Evolutionary conservation across 257 asterid species (phyloP).

Genomic region (Salvia rosmarinus): DNA sequence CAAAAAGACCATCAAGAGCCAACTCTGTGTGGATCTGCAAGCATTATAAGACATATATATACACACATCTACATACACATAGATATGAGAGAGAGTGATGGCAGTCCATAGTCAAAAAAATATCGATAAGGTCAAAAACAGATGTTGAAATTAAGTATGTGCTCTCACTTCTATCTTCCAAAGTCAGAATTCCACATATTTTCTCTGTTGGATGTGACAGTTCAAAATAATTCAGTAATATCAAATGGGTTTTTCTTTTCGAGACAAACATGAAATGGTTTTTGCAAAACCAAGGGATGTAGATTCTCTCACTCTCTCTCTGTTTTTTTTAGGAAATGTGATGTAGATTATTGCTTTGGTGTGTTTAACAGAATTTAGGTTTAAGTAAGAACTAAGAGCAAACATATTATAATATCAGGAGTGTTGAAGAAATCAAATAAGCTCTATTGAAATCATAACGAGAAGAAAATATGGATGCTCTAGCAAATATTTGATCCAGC

Average conservation of each 20-base stretch:
- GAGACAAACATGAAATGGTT: no score
- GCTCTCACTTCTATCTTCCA: no score
- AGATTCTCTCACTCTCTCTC: not conserved
- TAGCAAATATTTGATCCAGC: not conserved
- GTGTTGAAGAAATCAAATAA: not conserved
- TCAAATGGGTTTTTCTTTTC: not conserved
- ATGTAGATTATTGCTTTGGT: not conserved
- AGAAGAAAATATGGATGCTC: not conserved
- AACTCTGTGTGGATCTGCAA: not conserved
- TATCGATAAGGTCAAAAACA: no score
- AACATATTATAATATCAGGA: not conserved
- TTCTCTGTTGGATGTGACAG: not conserved
- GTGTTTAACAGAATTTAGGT: not conserved
- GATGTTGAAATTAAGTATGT: not conserved
- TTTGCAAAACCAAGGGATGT: slow-evolving; percentile 8
- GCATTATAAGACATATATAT: not conserved
- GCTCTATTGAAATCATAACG: not conserved
- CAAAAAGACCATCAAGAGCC: not conserved
- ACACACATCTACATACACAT: not conserved
- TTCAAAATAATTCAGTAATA: not conserved
- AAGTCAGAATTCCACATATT: no score
- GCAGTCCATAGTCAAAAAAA: not conserved
- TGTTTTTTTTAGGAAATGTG: no score
- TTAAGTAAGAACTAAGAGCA: slow-evolving; percentile 16
- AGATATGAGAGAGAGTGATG: not conserved